A percentile compares a stretch with the other conserved stretches of the same genome.
Conservation (phyloP, 2,329 filamentous ascomycete genomes). For the Colletotrichum costaricense region DNA sequence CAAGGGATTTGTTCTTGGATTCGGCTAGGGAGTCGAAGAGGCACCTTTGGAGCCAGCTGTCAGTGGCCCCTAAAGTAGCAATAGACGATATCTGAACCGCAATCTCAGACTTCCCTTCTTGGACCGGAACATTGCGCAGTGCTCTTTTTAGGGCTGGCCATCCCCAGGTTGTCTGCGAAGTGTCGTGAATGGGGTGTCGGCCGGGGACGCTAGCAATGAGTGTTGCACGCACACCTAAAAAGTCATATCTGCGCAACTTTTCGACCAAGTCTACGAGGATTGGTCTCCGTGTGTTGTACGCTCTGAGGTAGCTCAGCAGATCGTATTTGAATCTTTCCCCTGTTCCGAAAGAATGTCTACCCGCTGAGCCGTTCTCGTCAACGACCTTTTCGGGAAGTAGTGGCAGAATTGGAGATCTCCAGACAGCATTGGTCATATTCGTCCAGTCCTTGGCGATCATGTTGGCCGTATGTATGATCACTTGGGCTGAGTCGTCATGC, state of each 20-base stretch:
- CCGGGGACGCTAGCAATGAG: constrained; percentile 85
- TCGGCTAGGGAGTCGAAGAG: constrained; percentile 64
- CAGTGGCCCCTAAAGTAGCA: constrained; percentile 77
- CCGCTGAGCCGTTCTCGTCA: not conserved
- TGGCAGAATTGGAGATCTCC: constrained; percentile 79
- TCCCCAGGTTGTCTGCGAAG: constrained; percentile 74
- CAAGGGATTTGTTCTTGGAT: constrained; percentile 41
- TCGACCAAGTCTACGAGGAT: constrained; percentile 67
- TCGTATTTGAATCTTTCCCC: constrained; percentile 81
- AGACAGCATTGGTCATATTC: constrained; percentile 88
- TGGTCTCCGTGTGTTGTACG: constrained; percentile 71
- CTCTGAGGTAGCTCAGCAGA: constrained; percentile 76
- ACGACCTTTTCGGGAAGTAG: constrained; percentile 42
- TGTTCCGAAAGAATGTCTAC: constrained; percentile 16
- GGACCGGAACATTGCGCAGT: constrained; percentile 64
- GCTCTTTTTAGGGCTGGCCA: constrained; percentile 76
- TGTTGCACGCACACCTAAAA: constrained; percentile 74
- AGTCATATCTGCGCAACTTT: constrained; percentile 73
- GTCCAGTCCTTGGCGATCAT: constrained; percentile 91
- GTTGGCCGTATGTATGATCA: constrained; percentile 90
- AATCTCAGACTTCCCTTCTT: constrained; percentile 57
- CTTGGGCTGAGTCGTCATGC: constrained; percentile 79
- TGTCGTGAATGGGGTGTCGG: constrained; percentile 63
- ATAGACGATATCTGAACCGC: constrained; percentile 82
- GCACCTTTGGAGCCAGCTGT: constrained; percentile 78